Evolutionary conservation across 495 filamentous ascomycete species (phyloP).

Genomic region (Saxophila tyrrhenica): DNA sequence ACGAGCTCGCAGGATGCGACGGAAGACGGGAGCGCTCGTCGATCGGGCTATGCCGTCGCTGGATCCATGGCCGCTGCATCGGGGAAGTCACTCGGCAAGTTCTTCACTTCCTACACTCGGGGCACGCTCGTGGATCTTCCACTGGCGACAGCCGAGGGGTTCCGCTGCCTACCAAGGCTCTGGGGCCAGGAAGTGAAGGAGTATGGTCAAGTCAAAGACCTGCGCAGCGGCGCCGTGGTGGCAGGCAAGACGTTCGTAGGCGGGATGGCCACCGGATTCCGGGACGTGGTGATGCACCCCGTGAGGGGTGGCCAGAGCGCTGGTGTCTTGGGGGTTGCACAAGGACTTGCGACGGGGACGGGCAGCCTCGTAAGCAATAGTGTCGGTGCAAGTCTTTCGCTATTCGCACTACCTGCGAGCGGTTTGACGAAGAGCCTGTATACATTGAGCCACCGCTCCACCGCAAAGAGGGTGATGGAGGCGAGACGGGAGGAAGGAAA

Average conservation of each 20-base stretch:
- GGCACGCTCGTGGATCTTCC: constrained; percentile 52
- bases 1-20: too few species aligned
- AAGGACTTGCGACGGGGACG: constrained; percentile 31
- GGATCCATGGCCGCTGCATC: too few species aligned
- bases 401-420: too few species aligned
- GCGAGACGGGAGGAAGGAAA: too few species aligned
- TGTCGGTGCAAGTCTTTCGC: too few species aligned
- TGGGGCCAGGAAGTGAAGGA: constrained; percentile 8
- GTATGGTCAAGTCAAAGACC: constrained; percentile 9
- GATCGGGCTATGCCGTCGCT: too few species aligned
- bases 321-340: constrained; percentile 26
- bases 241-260: constrained; percentile 10
- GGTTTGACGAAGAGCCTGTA: too few species aligned
- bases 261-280: constrained; percentile 15
- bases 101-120: background rate
- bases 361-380: constrained; percentile 21
- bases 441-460: too few species aligned
- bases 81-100: too few species aligned
- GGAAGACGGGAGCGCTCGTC: too few species aligned
- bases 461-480: too few species aligned
- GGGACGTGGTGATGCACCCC: constrained; percentile 28
- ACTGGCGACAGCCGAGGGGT: constrained; percentile 2
- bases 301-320: constrained; percentile 30
- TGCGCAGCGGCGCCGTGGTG: background rate
- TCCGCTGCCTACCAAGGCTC: constrained; percentile 13